Evolutionary conservation across 2,329 filamentous ascomycete species (phyloP).

Genomic region (Chalaropsis thielavioides): DNA sequence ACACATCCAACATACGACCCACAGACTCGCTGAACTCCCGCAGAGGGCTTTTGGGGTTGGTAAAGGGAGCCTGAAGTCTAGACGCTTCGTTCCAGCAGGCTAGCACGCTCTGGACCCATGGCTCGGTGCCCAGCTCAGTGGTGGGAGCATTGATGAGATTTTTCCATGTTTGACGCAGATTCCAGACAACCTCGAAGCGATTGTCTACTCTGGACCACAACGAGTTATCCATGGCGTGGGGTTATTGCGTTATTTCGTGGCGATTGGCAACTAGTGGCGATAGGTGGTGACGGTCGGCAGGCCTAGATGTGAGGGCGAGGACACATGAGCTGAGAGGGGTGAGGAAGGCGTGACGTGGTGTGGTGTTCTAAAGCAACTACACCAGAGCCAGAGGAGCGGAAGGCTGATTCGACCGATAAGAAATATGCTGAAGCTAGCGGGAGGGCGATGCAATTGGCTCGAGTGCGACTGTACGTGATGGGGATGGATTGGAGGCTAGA

Average conservation of each 20-base stretch:
- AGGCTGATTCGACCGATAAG: not conserved
- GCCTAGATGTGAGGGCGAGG: not conserved
- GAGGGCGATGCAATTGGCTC: not conserved
- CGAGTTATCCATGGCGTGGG: constrained; percentile 16
- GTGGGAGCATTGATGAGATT: constrained; percentile 9
- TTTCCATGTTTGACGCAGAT: constrained; percentile 11
- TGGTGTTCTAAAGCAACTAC: no score
- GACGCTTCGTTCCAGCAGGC: constrained; percentile 11
- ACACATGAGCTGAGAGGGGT: no score
- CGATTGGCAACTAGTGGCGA: not conserved
- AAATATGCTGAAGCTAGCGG: not conserved
- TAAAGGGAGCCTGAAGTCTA: constrained; percentile 10
- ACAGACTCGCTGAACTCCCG: constrained; percentile 37
- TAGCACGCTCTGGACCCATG: constrained; percentile 12
- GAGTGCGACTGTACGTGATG: no score
- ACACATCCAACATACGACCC: constrained; percentile 28
- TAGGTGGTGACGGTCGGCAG: not conserved
- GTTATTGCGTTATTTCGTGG: constrained; percentile 5
- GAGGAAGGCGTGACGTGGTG: no score
- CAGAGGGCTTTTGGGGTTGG: constrained; percentile 27
- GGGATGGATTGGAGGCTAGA: no score
- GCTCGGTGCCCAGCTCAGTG: constrained; percentile 4
- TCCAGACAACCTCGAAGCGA: constrained; percentile 11
- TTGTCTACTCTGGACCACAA: constrained; percentile 13
- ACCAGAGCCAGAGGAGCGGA: not conserved